Evolutionary conservation across 2,329 filamentous ascomycete genomes (phyloP).

Genomic region (Fusarium poae): DNA sequence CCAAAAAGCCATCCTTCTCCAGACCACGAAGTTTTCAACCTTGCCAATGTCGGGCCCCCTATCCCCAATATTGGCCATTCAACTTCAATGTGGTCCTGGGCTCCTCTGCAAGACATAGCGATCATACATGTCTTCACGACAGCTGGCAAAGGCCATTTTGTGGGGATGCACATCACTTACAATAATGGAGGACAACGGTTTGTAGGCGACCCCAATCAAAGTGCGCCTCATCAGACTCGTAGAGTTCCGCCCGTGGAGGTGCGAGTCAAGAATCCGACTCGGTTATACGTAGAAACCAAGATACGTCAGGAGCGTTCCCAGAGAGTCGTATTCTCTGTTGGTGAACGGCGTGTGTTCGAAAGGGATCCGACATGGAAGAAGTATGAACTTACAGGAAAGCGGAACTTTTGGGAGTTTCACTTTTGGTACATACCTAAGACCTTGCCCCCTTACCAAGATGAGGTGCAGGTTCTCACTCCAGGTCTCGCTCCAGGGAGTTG

Average conservation of each 20-base stretch:
- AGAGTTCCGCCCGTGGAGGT: no score
- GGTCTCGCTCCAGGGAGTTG: constrained; percentile 4
- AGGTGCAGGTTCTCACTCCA: background rate
- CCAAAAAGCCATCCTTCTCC: background rate
- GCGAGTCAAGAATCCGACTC: background rate
- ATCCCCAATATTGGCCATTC: no score
- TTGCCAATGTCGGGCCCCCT: background rate
- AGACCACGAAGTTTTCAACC: background rate
- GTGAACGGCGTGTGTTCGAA: no score
- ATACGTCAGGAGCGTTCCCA: rapidly evolving
- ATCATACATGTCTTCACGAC: background rate
- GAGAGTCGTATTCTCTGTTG: background rate
- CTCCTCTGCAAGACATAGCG: background rate
- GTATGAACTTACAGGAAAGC: background rate
- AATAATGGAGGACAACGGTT: constrained; percentile 3
- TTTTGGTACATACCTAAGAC: background rate
- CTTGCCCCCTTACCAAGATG: no score
- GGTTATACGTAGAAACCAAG: background rate
- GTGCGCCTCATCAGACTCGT: background rate
- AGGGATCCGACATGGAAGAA: no score
- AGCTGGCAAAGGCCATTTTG: background rate
- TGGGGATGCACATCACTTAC: background rate
- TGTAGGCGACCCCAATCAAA: background rate
- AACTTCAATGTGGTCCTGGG: background rate
- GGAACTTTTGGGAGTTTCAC: background rate